Evolutionary conservation across 371 early-diverging fungal species (phyloP), one percentile per base, ranked within the genome.

Genomic region (Actinomortierella ambigua): DNA sequence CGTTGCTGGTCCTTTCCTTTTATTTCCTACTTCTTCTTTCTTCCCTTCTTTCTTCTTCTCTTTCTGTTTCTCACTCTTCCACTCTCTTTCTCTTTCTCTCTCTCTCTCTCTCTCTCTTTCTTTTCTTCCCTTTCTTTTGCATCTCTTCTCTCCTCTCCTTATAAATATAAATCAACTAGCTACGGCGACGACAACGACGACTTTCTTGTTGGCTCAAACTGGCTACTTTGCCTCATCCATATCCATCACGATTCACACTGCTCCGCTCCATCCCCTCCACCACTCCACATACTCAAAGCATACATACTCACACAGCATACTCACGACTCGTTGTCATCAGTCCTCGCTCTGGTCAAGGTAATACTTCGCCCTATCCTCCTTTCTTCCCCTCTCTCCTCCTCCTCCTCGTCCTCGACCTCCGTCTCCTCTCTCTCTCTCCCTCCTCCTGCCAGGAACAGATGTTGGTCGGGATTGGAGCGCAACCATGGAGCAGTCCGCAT

Each of bases 191-290:
- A 46, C 24, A 42, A n/a, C 46, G 40, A 13, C 14, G 18, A 17
- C 48, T 47, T 22, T 29, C 22, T 34, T 34, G 15, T 47, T 48
- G 48, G 48, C 48, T 28, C 48, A 39, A 23, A 57, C 48, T 41
- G 42, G 40, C 54, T 24, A 9, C 24, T 24, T 54, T 41, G 22
- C 39, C 54, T 63, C n/a, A n/a, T n/a, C n/a, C n/a, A n/a, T n/a
- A n/a, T n/a, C n/a, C n/a, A n/a, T n/a, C n/a, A n/a, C n/a, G n/a
- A n/a, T n/a, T n/a, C n/a, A n/a, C n/a, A n/a, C n/a, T n/a, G n/a
- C n/a, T n/a, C n/a, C n/a, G n/a, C n/a, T n/a, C n/a, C n/a, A n/a
- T n/a, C n/a, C n/a, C n/a, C n/a, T n/a, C n/a, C n/a, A n/a, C n/a
- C n/a, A n/a, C n/a, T n/a, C n/a, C n/a, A n/a, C n/a, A n/a, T n/a